Conservation (phyloP, 352 stramenopile genomes). For the Hyaloperonospora brassicae region DNA sequence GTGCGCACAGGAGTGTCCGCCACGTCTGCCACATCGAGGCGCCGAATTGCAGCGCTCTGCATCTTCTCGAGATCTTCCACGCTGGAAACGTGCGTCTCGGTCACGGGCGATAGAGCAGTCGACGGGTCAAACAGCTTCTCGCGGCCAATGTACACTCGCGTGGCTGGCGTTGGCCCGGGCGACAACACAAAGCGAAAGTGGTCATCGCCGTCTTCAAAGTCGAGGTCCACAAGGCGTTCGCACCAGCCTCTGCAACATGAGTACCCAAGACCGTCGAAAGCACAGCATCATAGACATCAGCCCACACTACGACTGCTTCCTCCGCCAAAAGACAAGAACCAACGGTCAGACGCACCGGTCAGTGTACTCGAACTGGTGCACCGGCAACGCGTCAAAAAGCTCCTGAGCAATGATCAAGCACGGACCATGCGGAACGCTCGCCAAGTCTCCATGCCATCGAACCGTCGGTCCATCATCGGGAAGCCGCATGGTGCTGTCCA, state of each 20-base stretch:
- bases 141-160: conserved; percentile 81
- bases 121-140: conserved; percentile 72
- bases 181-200: conserved; percentile 92
- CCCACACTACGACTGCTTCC: background rate
- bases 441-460: conserved; percentile 85
- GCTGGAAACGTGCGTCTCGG: conserved; percentile 22
- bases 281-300: conserved; percentile 5
- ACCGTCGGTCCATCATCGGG: conserved; percentile 42
- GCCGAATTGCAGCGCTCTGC: conserved; percentile 22
- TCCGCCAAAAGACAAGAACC: background rate
- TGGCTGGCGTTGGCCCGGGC: conserved; percentile 84
- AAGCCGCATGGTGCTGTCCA: conserved; percentile 42
- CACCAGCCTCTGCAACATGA: conserved; percentile 72
- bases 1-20: conserved; percentile 39
- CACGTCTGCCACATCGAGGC: conserved; percentile 44
- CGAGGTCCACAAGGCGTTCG: conserved; percentile 91
- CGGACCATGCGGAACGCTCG: conserved; percentile 63
- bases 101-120: conserved; percentile 19
- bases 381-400: conserved; percentile 91
- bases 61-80: conserved; percentile 27
- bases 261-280: background rate
- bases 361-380: conserved; percentile 94
- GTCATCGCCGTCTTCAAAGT: conserved; percentile 69
- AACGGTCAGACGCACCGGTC: conserved; percentile 34
- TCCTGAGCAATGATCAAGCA: conserved; percentile 91